Conservation (phyloP, 257 asterid species). For the Nicotiana otophora region DNA sequence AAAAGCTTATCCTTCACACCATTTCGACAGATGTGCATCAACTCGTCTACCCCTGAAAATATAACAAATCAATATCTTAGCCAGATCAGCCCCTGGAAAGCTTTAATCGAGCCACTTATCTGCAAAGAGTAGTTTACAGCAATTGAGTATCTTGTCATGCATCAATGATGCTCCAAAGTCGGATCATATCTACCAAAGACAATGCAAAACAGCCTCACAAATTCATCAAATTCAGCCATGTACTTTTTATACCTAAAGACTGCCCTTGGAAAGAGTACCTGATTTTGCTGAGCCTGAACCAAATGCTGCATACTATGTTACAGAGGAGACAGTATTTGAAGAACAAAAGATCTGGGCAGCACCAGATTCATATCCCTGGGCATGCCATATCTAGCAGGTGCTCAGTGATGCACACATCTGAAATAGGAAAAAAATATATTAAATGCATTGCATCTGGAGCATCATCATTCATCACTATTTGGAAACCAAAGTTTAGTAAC, state of each 20-base stretch:
- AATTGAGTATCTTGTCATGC: too few species aligned
- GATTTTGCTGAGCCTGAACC: slow-evolving; percentile 66
- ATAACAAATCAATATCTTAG: too few species aligned
- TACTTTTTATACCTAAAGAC: too few species aligned
- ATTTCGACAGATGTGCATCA: too few species aligned
- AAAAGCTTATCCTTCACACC: too few species aligned
- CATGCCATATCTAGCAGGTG: slow-evolving; percentile 74
- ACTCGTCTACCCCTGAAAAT: too few species aligned
- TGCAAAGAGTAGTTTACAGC: too few species aligned
- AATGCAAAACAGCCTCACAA: not conserved
- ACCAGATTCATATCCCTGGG: slow-evolving; percentile 75
- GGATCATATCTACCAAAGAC: not conserved
- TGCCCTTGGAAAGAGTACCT: slow-evolving; percentile 18
- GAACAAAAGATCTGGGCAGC: slow-evolving; percentile 92
- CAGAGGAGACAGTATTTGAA: slow-evolving; percentile 72
- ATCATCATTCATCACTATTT: not conserved
- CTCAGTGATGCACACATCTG: slow-evolving; percentile 82
- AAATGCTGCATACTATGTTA: slow-evolving; percentile 50
- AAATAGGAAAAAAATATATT: not conserved
- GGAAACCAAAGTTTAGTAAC: not conserved
- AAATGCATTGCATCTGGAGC: not conserved
- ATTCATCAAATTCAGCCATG: not conserved
- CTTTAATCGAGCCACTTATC: too few species aligned
- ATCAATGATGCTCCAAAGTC: too few species aligned
- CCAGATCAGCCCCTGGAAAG: too few species aligned